phyloP scores from a whole-genome alignment of 2,329 filamentous ascomycete genomes.

The Aquanectria penicillioides region DNA sequence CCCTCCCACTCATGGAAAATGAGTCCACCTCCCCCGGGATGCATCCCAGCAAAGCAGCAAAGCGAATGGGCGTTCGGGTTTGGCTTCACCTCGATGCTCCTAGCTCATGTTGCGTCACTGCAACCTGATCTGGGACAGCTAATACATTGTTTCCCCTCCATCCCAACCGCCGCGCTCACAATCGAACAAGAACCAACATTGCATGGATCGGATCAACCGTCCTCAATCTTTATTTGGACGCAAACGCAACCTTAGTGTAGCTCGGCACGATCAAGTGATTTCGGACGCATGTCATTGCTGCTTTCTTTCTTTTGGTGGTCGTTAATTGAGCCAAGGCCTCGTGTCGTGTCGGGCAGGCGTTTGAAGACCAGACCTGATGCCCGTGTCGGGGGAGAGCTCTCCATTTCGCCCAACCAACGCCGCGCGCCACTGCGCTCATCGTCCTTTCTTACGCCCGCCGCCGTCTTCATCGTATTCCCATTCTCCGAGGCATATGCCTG shows the following conservation, averaged over 20 bases:
- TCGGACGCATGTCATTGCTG: background rate
- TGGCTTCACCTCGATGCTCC: background rate
- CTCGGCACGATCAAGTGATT: background rate
- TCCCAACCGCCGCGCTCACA: no score
- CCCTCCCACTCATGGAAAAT: no score
- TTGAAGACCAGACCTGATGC: no score
- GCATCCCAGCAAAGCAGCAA: background rate
- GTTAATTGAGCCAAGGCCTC: no score
- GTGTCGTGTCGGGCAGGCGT: no score
- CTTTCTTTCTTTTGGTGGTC: background rate
- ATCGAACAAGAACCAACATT: no score
- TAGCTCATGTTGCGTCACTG: conserved; percentile 7
- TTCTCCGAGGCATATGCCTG: background rate
- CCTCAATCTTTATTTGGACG: background rate
- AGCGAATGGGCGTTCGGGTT: background rate
- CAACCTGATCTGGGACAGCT: conserved; percentile 13
- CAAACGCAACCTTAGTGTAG: background rate
- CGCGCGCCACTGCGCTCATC: conserved; percentile 33
- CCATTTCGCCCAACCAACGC: conserved; percentile 24
- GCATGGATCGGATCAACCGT: no score
- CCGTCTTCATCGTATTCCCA: background rate
- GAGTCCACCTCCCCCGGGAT: background rate
- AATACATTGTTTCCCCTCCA: conserved; percentile 4
- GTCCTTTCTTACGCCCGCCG: conserved; percentile 3
- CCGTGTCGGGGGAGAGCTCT: conserved; percentile 1